Evolutionary conservation across 345 rosid species (phyloP), one percentile per base, ranked within the genome.

Genomic region (Nephelium lappaceum): DNA sequence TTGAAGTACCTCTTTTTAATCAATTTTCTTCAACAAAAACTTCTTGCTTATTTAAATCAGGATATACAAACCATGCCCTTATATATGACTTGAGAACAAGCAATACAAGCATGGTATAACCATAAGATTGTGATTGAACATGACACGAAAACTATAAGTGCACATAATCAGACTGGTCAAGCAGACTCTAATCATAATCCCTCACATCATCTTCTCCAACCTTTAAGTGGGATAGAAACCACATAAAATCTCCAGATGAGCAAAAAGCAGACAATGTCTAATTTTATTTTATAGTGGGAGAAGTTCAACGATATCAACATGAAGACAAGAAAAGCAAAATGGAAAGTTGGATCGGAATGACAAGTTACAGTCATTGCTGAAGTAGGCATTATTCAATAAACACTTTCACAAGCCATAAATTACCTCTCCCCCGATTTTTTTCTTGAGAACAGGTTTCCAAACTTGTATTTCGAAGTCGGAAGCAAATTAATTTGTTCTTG

Each of bases 381-480:
- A 36, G 27, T 1, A 2, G 69, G 24, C 64, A 55, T 6, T 39
- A 9, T 11, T 8, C n/a, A 69, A 45, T 9, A 53, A 53, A 79
- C 42, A 6, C 9, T 66, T 69, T 67, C 18, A 51, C 23, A 62
- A 65, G 82, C 39, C 8, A 76, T 61, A 74, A 23, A 23, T 81
- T 80, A 91, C 95, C 92, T 87, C 63, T 90, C 95, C 78, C 88
- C 83, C 4, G 83, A 82, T 71, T 77, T 89, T 85, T 87, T 89
- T 41, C 87, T 85, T 11, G 82, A 86, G 80, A 91, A 88, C 67
- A 91, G 82, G 80, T 81, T 83, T 61, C 89, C 85, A 23, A 85
- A 82, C 86, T 90, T 90, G 88, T 84, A 88, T 76, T 83, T 92
- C 62, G 93, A 84, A 74, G 88, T 85, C 19, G 95, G 95, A 83